These are phyloP conservation scores for Eremothecium gossypii DNA, from an alignment of 1,139 yeast species.

Conservation along the genomic window DNA sequence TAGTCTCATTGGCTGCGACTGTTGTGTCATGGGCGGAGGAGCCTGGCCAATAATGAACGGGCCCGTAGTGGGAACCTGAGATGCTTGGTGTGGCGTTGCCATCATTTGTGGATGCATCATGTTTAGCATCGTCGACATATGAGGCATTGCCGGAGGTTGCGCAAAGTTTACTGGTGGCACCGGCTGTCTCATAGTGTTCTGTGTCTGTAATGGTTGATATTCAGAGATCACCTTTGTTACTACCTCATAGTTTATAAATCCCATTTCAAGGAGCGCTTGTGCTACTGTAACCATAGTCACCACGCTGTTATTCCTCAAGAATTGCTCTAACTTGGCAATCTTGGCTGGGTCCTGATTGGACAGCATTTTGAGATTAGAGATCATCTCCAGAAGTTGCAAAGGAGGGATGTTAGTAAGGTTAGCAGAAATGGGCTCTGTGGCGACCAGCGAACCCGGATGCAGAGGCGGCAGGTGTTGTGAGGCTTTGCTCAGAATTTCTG, in stretches of 20 bases:
- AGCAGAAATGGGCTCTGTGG: conserved; percentile 35
- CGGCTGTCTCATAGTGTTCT: conserved; percentile 5
- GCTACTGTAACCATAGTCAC: conserved; percentile 54
- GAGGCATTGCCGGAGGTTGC: conserved; percentile 10
- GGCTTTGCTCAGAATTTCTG: conserved; percentile 41
- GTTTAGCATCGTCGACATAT: neutral
- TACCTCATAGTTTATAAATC: conserved; percentile 57
- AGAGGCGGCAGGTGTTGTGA: conserved; percentile 44
- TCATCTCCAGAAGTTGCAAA: conserved; percentile 54
- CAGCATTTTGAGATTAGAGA: conserved; percentile 51
- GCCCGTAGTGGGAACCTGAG: neutral
- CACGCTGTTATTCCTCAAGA: conserved; percentile 46
- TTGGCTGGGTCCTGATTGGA: conserved; percentile 42
- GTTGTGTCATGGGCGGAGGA: conserved; percentile 23
- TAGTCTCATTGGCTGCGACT: conserved; percentile 6
- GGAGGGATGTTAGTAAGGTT: conserved; percentile 60
- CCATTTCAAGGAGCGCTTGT: conserved; percentile 70
- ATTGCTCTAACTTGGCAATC: conserved; percentile 37
- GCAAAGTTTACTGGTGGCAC: conserved; percentile 10
- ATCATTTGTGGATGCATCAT: conserved; percentile 3
- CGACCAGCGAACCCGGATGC: conserved; percentile 35
- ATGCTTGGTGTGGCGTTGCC: conserved; percentile 1
- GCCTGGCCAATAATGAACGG: conserved; percentile 13
- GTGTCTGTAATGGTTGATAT: conserved; percentile 11
- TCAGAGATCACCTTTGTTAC: conserved; percentile 38